Evolutionary conservation across 1,284 basidiomycete genomes (phyloP).

Genomic region (Moniliophthora roreri): DNA sequence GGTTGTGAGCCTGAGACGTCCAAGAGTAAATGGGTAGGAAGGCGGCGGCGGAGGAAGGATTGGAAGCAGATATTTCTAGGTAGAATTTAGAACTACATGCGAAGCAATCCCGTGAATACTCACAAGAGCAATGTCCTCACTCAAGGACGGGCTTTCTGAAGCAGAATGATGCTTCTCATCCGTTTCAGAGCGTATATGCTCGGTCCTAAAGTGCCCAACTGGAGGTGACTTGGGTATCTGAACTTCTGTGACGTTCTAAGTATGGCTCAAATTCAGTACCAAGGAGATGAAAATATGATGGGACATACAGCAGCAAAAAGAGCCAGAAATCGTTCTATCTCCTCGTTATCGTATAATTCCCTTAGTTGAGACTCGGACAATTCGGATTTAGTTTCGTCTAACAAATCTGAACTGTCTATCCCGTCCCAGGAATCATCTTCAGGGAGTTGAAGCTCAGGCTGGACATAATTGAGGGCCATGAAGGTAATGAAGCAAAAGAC

Average conservation of each 20-base stretch:
- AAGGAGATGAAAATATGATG: not conserved
- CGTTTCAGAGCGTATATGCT: not conserved
- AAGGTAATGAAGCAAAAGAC: too few species aligned
- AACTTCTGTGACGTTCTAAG: constrained; percentile 62
- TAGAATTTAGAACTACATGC: too few species aligned
- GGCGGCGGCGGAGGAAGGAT: constrained; percentile 40
- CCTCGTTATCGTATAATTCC: constrained; percentile 60
- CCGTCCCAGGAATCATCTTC: not conserved
- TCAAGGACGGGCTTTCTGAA: constrained; percentile 18
- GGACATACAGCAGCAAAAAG: constrained; percentile 55
- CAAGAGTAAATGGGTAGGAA: constrained; percentile 50
- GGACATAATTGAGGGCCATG: too few species aligned
- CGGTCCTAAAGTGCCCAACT: constrained; percentile 1
- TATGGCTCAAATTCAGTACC: constrained; percentile 5
- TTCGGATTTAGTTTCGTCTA: constrained; percentile 10
- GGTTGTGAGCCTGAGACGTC: constrained; percentile 47
- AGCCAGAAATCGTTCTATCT: constrained; percentile 56
- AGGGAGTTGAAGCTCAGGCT: not conserved
- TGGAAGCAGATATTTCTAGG: constrained; percentile 45
- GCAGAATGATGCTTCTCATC: not conserved
- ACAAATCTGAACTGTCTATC: not conserved
- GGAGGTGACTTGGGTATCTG: constrained; percentile 28
- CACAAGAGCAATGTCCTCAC: constrained; percentile 44
- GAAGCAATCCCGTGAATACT: too few species aligned
- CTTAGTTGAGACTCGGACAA: constrained; percentile 45